Evolutionary conservation across 2,329 filamentous ascomycete genomes (phyloP), one percentile per base, ranked within the genome.

Genomic region (Dactylellina leptospora): DNA sequence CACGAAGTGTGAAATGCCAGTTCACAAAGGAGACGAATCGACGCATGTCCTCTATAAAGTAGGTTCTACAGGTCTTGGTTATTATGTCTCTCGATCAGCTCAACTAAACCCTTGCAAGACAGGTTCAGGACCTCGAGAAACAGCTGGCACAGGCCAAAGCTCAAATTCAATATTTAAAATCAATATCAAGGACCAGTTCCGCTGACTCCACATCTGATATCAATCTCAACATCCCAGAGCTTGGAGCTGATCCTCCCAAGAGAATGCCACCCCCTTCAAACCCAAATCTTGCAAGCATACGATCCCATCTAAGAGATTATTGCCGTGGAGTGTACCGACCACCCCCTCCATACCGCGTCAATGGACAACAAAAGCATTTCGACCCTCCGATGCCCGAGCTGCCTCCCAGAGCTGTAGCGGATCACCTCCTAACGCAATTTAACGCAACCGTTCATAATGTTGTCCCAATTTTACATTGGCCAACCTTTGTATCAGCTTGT

Each of bases 1-100:
- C 93, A 79, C 89, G 95, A 75, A 96, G 93, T 78, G 93, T 97
- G 75, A 96, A 96, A 80, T 99, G 95, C 79, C 93, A 97, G 78
- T 99, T 99, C 79, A 99, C 95, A 53, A 99, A 99, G 81, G 95
- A 99, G 81, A 99, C 95, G 10, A 99, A 99, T 79, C 86, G 95
- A 69, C 88, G 95, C 74, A 99, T 99, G 95, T 97, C 95, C 16
- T 97, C 93, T 1, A 97, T 97, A 82, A 99, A 97, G 86, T 87
- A 80, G 77, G 84, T 81, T 62, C 23, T 20, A 10, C 16, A 5
- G 13, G 11, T 22, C 40, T 20, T 4, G 11, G 10, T 20, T 33
- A 33, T n/a, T 3, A 20, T 45, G n/a, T 45, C 20, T 18, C 22
- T n/a, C 11, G 40, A 45, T 25, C 22, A 27, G 30, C n/a, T 30